A percentile compares a stretch with the other conserved stretches of the same genome.
Evolutionary conservation across 108 stramenopile species (phyloP).

Genomic region (Pseudonitzschia pungens): DNA sequence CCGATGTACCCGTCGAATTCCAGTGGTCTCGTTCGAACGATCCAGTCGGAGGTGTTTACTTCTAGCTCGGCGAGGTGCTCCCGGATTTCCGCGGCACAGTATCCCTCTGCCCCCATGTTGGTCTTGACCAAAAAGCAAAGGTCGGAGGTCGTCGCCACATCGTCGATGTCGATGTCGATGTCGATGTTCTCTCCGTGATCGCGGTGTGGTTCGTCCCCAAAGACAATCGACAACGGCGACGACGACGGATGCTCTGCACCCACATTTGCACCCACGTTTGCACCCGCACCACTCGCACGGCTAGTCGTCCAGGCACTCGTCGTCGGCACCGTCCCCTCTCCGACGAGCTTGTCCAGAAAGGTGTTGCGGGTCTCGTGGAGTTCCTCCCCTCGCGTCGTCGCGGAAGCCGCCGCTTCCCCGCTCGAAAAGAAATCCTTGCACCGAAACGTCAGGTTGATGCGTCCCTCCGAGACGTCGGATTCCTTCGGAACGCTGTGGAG

Average conservation of each 20-base stretch:
- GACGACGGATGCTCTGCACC: background rate
- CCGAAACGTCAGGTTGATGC: conserved; percentile 74
- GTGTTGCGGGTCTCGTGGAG: conserved; percentile 57
- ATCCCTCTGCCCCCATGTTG: conserved; percentile 67
- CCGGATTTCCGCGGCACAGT: conserved; percentile 54
- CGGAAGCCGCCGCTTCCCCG: conserved; percentile 2
- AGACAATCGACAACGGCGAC: background rate
- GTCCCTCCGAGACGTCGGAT: conserved; percentile 40
- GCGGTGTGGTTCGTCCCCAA: too few relatives aligned
- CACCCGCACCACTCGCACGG: too few relatives aligned
- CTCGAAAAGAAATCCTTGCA: conserved; percentile 49
- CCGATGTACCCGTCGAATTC: conserved; percentile 64
- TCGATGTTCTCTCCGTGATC: too few relatives aligned
- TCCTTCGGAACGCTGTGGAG: conserved; percentile 62
- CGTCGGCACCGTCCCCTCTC: conserved; percentile 15
- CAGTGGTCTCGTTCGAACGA: conserved; percentile 45
- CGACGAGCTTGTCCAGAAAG: conserved; percentile 44
- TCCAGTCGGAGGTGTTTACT: conserved; percentile 20
- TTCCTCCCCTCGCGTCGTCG: conserved; percentile 52
- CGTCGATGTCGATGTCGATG: background rate
- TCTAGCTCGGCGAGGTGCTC: conserved; percentile 34
- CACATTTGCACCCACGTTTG: background rate
- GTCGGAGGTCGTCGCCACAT: background rate
- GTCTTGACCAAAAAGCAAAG: conserved; percentile 56
- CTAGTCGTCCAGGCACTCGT: conserved; percentile 19